Base-by-base conservation (phyloP, 306 rosid species). In the Citrullus amarus region DNA sequence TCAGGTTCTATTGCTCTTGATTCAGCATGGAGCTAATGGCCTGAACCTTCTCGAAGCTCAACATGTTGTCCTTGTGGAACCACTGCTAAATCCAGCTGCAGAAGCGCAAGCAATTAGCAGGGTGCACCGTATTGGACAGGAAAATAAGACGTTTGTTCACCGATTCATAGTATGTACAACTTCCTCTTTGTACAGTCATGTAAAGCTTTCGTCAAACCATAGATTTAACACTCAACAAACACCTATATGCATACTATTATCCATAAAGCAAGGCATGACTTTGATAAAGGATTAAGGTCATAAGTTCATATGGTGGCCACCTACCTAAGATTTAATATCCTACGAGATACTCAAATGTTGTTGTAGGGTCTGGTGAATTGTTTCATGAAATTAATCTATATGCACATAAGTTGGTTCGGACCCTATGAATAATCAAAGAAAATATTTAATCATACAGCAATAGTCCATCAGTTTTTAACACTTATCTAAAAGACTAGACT, bases 101-200 rank as follows among this genome's bases (percentile, higher is more conserved):
- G 98, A 95, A 84, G 97, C 97, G 70, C 97, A 92, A 86, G 97
- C 98, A 55, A 92, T 95, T 79, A 88, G 98, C 67, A 91, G 93
- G 22, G 97, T 95, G 12, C 98, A 92, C 83, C 96, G 97, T n/a
- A 92, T 92, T 8, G 97, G 97, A 61, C 97, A 91, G 81, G 76
- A 85, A 78, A 79, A 90, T 8, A 85, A 78, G 85, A 95, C 97
- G 59, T 88, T 92, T 16, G 91, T 93, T 80, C 99, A 95, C 81
- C 96, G 96, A 15, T 95, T 95, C 81, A 81, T 89, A 43, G 98
- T 92, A 88, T 65, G 96, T 90, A 13, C 50, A 51, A 8, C 2
- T 72, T 51, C 43, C 43, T 72, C 77, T 72, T 25, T 25, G 17
- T 50, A 44, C 39, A 25, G 11, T 71, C 58, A 48, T 25, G 5